These are phyloP conservation scores for Dalbergia oliveri DNA, from an alignment of 306 rosid species.

Conservation along the genomic window DNA sequence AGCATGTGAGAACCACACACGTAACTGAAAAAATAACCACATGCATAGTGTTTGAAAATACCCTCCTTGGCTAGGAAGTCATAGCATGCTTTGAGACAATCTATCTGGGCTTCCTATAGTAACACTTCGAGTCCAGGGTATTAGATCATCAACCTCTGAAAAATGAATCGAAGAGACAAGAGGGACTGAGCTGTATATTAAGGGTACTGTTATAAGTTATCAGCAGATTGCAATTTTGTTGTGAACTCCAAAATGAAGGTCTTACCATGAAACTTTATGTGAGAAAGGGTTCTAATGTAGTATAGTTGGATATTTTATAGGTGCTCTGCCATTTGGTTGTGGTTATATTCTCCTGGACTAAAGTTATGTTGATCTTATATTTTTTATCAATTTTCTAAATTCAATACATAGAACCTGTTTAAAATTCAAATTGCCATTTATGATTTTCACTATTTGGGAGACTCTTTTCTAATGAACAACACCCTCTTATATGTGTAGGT, in stretches of 20 bases:
- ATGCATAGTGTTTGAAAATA: too few relatives aligned
- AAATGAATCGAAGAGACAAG: not conserved
- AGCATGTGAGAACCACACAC: not conserved
- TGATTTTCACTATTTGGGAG: not conserved
- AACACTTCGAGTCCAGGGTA: not conserved
- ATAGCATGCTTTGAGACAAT: not conserved
- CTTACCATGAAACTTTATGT: not conserved
- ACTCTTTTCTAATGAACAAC: conserved; percentile 10
- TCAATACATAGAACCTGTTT: conserved; percentile 1
- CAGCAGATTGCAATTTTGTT: not conserved
- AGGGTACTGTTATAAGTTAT: not conserved
- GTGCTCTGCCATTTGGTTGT: conserved; percentile 5
- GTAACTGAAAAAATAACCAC: not conserved
- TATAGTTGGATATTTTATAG: conserved; percentile 21
- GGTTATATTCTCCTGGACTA: conserved; percentile 5
- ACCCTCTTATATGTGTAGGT: conserved; percentile 62
- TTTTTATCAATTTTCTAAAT: conserved; percentile 8
- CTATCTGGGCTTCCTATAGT: not conserved
- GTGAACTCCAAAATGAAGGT: conserved; percentile 32
- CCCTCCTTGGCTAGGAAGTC: not conserved
- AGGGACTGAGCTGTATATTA: not conserved
- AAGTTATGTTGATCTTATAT: not conserved
- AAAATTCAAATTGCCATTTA: not conserved
- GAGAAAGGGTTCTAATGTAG: conserved; percentile 4
- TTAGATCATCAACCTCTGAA: not conserved